Base-by-base conservation (phyloP, 768 basidiomycete genomes). In the Heimioporus sp. region DNA sequence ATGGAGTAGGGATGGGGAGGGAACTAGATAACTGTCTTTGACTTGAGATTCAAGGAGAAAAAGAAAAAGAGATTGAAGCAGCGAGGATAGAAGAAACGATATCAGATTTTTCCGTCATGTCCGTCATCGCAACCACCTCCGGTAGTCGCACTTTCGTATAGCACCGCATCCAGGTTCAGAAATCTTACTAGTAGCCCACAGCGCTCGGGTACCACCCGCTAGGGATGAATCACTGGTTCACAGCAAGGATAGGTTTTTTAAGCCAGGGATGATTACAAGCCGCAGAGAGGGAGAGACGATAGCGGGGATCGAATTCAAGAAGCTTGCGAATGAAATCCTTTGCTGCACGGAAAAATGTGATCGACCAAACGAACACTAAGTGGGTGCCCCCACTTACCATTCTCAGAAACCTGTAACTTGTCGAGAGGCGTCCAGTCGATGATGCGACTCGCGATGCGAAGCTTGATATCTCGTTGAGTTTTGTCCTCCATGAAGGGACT, bases 181-280 rank as follows among this genome's bases (percentile, higher is more conserved):
- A 24, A 24, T 24, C 24, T 24, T 24, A 24, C 24, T 24, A 24
- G 24, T 5, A 24, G 5, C 5, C 24, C 24, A 24, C 24, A 24
- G 24, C 24, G 24, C 24, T 24, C 24, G 24, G 3, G 24, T 24
- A 24, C 24, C 24, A 24, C 24, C 24, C 24, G 24, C 24, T 24
- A 24, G 24, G 5, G 24, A 24, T 24, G 24, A 24, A 24, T 24
- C 24, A 24, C 24, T 24, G 24, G 24, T 5, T 24, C 24, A 24
- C 24, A 13, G 28, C 28, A 24, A 17, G 10, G 4, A 5, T 0
- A 6, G 37, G 16, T 24, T 46, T 62, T 4, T 24, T 62, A 3
- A 98, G 76, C 96, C 96, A 98, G 1, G 82, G 81, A 59, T 98
- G 93, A 0, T 68, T 24, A 10, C 89, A 77, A 0, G 93, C 87